A percentile compares a stretch with the other conserved stretches of the same genome.
phyloP scores from a whole-genome alignment of 495 filamentous ascomycete species.

The Mytilinidion resinicola region DNA sequence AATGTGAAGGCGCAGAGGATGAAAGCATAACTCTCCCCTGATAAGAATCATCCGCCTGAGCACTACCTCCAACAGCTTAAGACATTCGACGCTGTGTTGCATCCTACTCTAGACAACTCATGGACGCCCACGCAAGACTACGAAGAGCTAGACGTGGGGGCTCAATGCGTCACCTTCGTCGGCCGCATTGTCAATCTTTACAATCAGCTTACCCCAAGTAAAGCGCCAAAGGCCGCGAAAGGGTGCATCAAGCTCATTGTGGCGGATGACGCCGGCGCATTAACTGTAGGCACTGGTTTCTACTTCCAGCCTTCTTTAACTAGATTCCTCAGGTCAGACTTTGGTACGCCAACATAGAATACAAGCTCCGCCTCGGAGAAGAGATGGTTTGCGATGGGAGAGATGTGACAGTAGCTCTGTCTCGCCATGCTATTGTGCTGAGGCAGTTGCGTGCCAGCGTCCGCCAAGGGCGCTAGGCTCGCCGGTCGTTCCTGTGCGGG shows the following conservation, averaged over 20 bases:
- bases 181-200: conserved; percentile 57
- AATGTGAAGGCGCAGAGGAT: too few species aligned
- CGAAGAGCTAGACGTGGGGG: conserved; percentile 43
- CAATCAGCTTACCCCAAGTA: conserved; percentile 34
- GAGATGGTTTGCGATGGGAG: too few species aligned
- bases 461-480: too few species aligned
- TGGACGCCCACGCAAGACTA: conserved; percentile 53
- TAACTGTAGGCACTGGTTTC: conserved; percentile 48
- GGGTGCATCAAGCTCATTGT: conserved; percentile 52
- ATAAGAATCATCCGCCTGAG: too few species aligned
- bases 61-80: too few species aligned
- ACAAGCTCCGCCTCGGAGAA: conserved; percentile 34
- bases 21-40: too few species aligned
- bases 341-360: conserved; percentile 33
- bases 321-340: conserved; percentile 29
- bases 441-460: too few species aligned
- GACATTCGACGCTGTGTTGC: conserved; percentile 36
- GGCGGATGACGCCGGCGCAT: conserved; percentile 52
- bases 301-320: neutral
- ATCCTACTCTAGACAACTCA: conserved; percentile 36
- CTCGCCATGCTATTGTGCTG: too few species aligned
- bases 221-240: conserved; percentile 37
- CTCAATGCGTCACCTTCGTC: conserved; percentile 45
- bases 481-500: too few species aligned
- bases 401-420: too few species aligned